phyloP scores from a whole-genome alignment of 1,284 basidiomycete species.

The Uromyces viciae-fabae region DNA sequence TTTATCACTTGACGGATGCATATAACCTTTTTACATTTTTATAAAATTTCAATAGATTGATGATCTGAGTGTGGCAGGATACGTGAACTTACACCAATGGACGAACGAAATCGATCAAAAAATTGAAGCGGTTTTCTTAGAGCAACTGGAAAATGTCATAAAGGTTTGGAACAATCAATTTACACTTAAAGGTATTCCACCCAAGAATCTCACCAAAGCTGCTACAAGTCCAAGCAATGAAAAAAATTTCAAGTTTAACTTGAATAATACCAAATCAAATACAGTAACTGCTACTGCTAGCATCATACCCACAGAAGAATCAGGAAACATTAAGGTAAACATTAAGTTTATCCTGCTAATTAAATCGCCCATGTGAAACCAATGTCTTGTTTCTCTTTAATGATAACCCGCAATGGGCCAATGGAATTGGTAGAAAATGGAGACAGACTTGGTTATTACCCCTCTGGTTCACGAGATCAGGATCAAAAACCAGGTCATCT shows the following conservation, averaged over 20 bases:
- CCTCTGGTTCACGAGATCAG: conserved; percentile 88
- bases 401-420: too few species aligned
- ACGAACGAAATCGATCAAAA: conserved; percentile 79
- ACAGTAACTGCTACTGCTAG: too few species aligned
- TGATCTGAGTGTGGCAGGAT: conserved; percentile 88
- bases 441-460: conserved; percentile 68
- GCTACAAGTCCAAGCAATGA: background rate
- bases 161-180: conserved; percentile 85
- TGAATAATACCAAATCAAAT: background rate
- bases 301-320: background rate
- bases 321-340: background rate
- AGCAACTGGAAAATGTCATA: conserved; percentile 72
- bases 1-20: background rate
- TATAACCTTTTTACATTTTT: too few species aligned
- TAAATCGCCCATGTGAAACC: too few species aligned
- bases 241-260: background rate
- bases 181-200: conserved; percentile 50
- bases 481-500: conserved; percentile 98
- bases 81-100: conserved; percentile 96
- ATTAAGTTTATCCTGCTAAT: too few species aligned
- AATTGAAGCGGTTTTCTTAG: conserved; percentile 77
- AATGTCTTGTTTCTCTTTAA: too few species aligned
- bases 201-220: background rate
- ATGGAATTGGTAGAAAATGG: conserved; percentile 60
- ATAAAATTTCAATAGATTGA: conserved; percentile 65